Percentiles rank a stretch among this genome's conserved stretches.
These are phyloP conservation scores for Xylaria venustula DNA, from an alignment of 495 filamentous ascomycete species.

Conservation along the genomic window DNA sequence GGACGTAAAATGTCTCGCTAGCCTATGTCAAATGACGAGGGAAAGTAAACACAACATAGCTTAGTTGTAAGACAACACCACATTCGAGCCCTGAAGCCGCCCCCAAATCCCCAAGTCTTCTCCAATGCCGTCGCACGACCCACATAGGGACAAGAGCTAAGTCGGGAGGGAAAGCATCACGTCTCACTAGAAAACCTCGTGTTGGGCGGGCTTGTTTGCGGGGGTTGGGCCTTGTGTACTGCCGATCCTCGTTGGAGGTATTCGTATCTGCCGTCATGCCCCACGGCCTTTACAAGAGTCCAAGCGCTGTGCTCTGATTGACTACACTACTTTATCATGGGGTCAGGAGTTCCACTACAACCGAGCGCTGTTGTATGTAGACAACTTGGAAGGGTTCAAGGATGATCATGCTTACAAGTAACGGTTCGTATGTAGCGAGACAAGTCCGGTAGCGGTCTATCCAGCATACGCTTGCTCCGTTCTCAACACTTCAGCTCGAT, in stretches of 20 bases:
- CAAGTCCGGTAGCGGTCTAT: too few species aligned
- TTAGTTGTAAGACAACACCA: background rate
- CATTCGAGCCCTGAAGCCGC: background rate
- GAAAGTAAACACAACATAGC: background rate
- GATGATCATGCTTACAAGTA: too few species aligned
- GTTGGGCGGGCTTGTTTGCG: constrained; percentile 2
- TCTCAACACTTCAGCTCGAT: too few species aligned
- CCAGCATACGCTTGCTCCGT: too few species aligned
- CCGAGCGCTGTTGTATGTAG: background rate
- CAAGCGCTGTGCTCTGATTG: constrained; percentile 4
- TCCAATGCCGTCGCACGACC: background rate
- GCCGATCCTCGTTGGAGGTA: constrained; percentile 8
- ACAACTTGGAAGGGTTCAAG: background rate
- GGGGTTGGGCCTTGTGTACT: constrained; percentile 1
- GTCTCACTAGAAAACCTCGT: constrained; percentile 2
- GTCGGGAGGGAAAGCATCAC: background rate
- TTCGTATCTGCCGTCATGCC: constrained; percentile 13
- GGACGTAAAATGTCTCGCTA: background rate
- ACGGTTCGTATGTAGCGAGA: too few species aligned
- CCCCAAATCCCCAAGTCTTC: background rate
- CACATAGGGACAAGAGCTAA: background rate
- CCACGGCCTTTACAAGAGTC: background rate
- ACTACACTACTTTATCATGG: background rate
- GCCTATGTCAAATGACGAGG: background rate
- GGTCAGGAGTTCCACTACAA: constrained; percentile 1